Conservation (phyloP, 768 basidiomycete genomes). For the Leccinum fibrillosum region DNA sequence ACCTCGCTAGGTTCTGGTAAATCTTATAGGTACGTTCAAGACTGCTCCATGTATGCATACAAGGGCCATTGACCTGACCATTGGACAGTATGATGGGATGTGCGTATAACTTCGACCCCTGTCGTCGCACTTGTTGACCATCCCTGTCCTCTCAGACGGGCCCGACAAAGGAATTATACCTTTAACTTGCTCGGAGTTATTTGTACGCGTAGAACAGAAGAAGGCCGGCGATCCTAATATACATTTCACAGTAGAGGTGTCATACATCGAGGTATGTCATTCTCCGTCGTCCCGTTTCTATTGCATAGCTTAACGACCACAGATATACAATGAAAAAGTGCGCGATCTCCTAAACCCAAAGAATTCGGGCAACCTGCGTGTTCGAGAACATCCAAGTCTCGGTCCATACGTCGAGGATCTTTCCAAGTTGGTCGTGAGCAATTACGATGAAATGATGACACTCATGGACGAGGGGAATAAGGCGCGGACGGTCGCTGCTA, state of each 20-base stretch:
- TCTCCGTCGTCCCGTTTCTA: not conserved
- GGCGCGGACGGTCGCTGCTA: slow-evolving; percentile 96
- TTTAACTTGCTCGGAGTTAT: slow-evolving; percentile 90
- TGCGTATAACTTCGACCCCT: slow-evolving; percentile 41
- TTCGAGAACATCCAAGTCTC: slow-evolving; percentile 93
- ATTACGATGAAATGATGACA: slow-evolving; percentile 96
- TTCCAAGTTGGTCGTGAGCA: slow-evolving; percentile 87
- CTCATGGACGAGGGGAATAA: slow-evolving; percentile 99
- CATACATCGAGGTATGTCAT: slow-evolving; percentile 81
- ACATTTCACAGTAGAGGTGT: slow-evolving; percentile 93
- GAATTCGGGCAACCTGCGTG: slow-evolving; percentile 93
- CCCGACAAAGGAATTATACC: slow-evolving; percentile 97
- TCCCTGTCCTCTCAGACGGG: slow-evolving; percentile 57
- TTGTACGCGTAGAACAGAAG: slow-evolving; percentile 73
- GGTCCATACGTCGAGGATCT: slow-evolving; percentile 99
- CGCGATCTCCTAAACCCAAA: slow-evolving; percentile 96
- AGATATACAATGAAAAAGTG: slow-evolving; percentile 98
- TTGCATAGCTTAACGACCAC: not conserved
- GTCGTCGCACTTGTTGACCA: slow-evolving; percentile 4
- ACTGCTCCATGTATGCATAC: not conserved
- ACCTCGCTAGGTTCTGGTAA: slow-evolving; percentile 72
- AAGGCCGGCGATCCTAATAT: slow-evolving; percentile 62
- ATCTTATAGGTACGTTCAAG: slow-evolving; percentile 73
- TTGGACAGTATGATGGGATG: slow-evolving; percentile 88
- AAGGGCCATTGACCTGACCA: slow-evolving; percentile 7